These are phyloP conservation scores for Corrigiola litoralis DNA, from an alignment of 179 eudicot species.

Conservation along the genomic window DNA sequence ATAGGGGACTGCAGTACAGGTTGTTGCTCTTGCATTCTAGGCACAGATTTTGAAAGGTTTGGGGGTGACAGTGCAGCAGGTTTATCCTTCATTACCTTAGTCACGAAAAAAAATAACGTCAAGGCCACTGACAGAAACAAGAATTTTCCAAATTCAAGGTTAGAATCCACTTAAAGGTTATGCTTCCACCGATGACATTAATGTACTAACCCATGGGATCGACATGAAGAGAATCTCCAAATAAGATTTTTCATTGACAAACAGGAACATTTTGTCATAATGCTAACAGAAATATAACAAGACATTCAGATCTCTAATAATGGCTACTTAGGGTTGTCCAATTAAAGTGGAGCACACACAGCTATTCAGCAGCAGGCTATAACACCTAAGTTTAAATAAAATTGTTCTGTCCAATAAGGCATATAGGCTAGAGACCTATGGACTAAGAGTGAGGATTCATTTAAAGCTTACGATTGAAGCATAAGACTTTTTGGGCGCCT, in stretches of 20 bases:
- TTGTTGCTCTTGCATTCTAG: constrained; percentile 41
- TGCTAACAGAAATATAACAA: neutral
- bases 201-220: neutral
- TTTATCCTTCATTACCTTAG: constrained; percentile 49
- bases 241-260: neutral
- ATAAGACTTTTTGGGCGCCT: constrained; percentile 73
- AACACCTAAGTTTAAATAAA: too few species aligned
- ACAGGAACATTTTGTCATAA: neutral
- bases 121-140: constrained; percentile 1
- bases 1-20: constrained; percentile 25
- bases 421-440: too few species aligned
- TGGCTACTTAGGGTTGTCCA: neutral
- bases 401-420: too few species aligned
- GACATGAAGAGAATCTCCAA: too few species aligned
- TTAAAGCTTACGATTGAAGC: constrained; percentile 85
- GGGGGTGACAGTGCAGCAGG: constrained; percentile 37
- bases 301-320: neutral
- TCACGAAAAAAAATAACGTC: neutral
- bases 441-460: neutral
- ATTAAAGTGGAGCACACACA: neutral
- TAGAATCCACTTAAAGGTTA: neutral
- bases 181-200: neutral
- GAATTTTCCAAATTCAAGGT: neutral
- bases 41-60: constrained; percentile 35
- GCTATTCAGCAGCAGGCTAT: neutral